Evolutionary conservation across 345 rosid species (phyloP).

Genomic region (rapeseed (Brassica napus)): Da-Ae NC_063451.1:4175501-4176000

Average conservation of each 20-base stretch:
- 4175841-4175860: no score
- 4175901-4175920: conserved; percentile 58
- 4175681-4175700: conserved; percentile 30
- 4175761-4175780: conserved; percentile 46
- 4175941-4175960: conserved; percentile 44
- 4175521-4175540: conserved; percentile 58
- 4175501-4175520: conserved; percentile 42
- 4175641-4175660: conserved; percentile 44
- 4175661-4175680: conserved; percentile 28
- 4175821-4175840: conserved; percentile 46
- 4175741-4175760: conserved; percentile 48
- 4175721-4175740: conserved; percentile 54
- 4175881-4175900: conserved; percentile 25
- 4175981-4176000: conserved; percentile 32
- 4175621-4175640: conserved; percentile 49
- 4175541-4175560: conserved; percentile 7
- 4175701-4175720: conserved; percentile 48
- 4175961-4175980: conserved; percentile 48
- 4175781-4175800: conserved; percentile 44
- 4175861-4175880: no score
- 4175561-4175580: conserved; percentile 54
- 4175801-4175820: conserved; percentile 57
- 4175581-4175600: conserved; percentile 40
- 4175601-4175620: conserved; percentile 45
- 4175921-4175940: conserved; percentile 52